Percentiles rank a stretch among this genome's conserved stretches.
Evolutionary conservation across 306 rosid species (phyloP).

Genomic region (Citrullus amarus): DNA sequence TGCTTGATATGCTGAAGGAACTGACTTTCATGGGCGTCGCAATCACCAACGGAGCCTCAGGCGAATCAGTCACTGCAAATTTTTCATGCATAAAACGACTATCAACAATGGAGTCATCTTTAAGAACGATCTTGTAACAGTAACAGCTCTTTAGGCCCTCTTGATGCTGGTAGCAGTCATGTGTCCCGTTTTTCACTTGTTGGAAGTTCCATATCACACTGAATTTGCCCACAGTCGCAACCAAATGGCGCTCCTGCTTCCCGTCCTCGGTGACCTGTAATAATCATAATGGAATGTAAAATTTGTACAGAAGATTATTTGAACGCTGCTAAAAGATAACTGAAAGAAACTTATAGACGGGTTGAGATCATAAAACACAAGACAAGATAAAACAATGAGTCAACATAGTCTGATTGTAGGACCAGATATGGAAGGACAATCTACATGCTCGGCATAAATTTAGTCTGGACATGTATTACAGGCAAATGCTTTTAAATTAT

Average conservation of each 20-base stretch:
- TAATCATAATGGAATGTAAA: not conserved
- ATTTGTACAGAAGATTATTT: not conserved
- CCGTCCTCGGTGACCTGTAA: constrained; percentile 84
- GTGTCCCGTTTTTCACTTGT: constrained; percentile 82
- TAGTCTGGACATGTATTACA: not conserved
- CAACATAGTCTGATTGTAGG: not conserved
- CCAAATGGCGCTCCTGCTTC: constrained; percentile 95
- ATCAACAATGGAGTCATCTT: constrained; percentile 92
- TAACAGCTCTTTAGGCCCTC: constrained; percentile 95
- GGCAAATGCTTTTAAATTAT: not conserved
- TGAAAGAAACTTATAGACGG: not conserved
- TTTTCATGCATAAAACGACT: constrained; percentile 96
- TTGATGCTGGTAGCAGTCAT: constrained; percentile 79
- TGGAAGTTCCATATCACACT: constrained; percentile 99
- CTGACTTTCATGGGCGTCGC: constrained; percentile 98
- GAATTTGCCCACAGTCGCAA: constrained; percentile 93
- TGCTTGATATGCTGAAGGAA: constrained; percentile 89
- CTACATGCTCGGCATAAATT: not conserved
- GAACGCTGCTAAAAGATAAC: not conserved
- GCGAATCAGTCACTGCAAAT: constrained; percentile 81
- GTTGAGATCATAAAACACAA: not conserved
- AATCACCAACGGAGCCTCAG: constrained; percentile 93
- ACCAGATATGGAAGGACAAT: not conserved
- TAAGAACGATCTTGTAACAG: constrained; percentile 89
- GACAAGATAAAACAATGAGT: not conserved